Conservation (phyloP, 441 rosid genomes). For the Hura crepitans region DNA sequence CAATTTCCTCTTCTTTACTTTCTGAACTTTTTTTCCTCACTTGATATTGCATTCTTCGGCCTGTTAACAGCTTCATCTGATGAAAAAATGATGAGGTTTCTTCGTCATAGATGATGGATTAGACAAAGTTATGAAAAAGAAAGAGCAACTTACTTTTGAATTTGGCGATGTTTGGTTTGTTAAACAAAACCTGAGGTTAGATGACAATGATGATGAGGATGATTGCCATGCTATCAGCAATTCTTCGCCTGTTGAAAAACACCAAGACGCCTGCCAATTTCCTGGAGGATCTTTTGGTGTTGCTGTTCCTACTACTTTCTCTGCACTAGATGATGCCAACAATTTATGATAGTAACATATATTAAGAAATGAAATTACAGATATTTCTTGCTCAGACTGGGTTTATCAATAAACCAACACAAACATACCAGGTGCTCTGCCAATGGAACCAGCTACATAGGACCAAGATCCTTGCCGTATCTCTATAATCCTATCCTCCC, state of each 20-base stretch:
- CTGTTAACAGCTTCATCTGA: constrained; percentile 58
- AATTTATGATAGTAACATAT: constrained; percentile 23
- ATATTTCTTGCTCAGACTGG: no score
- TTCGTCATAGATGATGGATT: neutral
- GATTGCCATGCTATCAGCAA: constrained; percentile 48
- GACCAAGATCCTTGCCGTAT: constrained; percentile 89
- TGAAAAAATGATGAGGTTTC: no score
- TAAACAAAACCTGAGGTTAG: constrained; percentile 36
- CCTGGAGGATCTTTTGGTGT: constrained; percentile 56
- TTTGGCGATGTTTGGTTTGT: constrained; percentile 36
- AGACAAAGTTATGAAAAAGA: neutral
- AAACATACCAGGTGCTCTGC: constrained; percentile 83
- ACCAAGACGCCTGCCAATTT: constrained; percentile 60
- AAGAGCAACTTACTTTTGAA: constrained; percentile 36
- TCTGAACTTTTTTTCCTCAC: constrained; percentile 13
- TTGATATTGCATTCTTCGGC: constrained; percentile 60
- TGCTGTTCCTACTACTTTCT: constrained; percentile 76
- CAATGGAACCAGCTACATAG: constrained; percentile 75
- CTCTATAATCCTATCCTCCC: constrained; percentile 73
- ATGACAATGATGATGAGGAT: constrained; percentile 27
- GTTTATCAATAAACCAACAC: neutral
- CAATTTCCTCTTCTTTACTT: neutral
- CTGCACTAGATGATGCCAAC: constrained; percentile 73
- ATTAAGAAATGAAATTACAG: no score
- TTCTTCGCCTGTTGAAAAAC: constrained; percentile 70